Evolutionary conservation across 75 land plant species (phyloP), one percentile per base, ranked within the genome.

Genomic region (Selaginella tamariscina): DNA sequence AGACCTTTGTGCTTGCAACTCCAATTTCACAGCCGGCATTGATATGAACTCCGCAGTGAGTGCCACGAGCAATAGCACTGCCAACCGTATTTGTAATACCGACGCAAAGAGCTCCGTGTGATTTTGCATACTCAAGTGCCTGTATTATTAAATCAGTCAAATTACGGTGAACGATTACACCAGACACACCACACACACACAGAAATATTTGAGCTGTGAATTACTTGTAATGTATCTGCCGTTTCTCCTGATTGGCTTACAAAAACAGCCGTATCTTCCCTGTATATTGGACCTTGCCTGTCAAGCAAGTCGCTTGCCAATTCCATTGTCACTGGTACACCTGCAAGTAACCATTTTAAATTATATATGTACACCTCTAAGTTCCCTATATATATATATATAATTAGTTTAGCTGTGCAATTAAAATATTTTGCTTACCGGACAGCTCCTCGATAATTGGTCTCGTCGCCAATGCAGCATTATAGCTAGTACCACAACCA

Each of bases 191-290:
- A n/a, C n/a, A n/a, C n/a, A n/a, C n/a, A n/a, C n/a, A n/a, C n/a
- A n/a, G n/a, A n/a, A n/a, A n/a, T n/a, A n/a, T n/a, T n/a, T n/a
- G n/a, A n/a, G n/a, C n/a, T n/a, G n/a, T n/a, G n/a, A n/a, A n/a
- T n/a, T n/a, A n/a, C n/a, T n/a, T n/a, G n/a, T 2, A 94, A 69
- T 26, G 98, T 94, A 60, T 94, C 98, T 32, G 98, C 98, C 65
- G 98, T 94, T 77, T 94, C 98, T 74, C 98, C 98, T 54, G 98
- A 94, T 65, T 94, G 96, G 68, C 98, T 94, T 15, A 94, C 98
- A 82, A 89, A 94, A 44, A 94, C 77, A 1, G 96, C 88, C 18
- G 98, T 94, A 65, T 94, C 98, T 69, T 94, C 98, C 75, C 96
- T 80, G 68, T 89, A 94, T 1, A 94, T 85, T 22, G 91, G 98